Base-by-base conservation (phyloP, 2,329 filamentous ascomycete species). In the Cladorrhinum sp. region DNA sequence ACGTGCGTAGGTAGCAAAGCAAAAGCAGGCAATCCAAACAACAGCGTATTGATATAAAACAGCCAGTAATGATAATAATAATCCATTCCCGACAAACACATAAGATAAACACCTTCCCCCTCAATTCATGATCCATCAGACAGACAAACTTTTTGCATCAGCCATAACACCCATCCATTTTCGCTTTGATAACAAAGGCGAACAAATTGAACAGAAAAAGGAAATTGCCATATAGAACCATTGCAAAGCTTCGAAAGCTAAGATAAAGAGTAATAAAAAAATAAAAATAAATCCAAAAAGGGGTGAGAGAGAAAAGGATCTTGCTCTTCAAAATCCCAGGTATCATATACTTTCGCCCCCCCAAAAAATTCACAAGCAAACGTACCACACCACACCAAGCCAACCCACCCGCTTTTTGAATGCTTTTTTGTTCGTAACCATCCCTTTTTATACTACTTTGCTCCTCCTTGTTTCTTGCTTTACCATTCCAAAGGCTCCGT, bases 401-500 rank as follows among this genome's bases (percentile, higher is more conserved):
- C 4, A 36, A 12, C 33, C 33, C 24, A 23, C 21, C 33, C 3
- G 16, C 14, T 54, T 54, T 5, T n/a, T n/a, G n/a, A n/a, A n/a
- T n/a, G n/a, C n/a, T n/a, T n/a, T n/a, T n/a, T n/a, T n/a, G n/a
- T n/a, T n/a, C n/a, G n/a, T n/a, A n/a, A n/a, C n/a, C n/a, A n/a
- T n/a, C n/a, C 33, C 26, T 42, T 46, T 42, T 54, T 9, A 14
- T 1, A 49, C 18, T 24, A 16, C n/a, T 21, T n/a, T n/a, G n/a
- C n/a, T 16, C 51, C 51, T 20, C 14, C 51, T 33, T 24, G 9
- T 5, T 5, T 20, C 16, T 28, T 54, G n/a, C 21, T 30, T 61
- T 53, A 68, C 67, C 93, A 97, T 72, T 96, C 92, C 67, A 96
- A 79, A 52, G 93, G 93, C 77, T 96, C 92, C 66, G 82, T 88